phyloP scores from a whole-genome alignment of 495 filamentous ascomycete species.

The Penicillium macrosclerotiorum region DNA sequence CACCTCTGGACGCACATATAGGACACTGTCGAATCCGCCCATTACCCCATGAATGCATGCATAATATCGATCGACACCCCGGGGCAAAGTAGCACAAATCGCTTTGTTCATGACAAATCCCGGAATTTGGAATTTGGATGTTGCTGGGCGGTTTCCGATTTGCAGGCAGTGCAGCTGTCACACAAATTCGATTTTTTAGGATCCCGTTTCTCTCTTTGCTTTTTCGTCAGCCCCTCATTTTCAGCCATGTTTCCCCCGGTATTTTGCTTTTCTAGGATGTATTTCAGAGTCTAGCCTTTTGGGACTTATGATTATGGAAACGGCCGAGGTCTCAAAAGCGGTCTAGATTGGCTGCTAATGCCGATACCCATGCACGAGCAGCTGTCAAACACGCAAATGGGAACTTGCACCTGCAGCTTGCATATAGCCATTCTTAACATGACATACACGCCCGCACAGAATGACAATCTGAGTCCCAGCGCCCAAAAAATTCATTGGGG shows the following conservation, averaged over 20 bases:
- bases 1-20: too few relatives aligned
- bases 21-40: too few relatives aligned
- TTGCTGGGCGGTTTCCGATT: background rate
- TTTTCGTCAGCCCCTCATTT: background rate
- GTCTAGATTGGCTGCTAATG: slow-evolving; percentile 14
- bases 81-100: too few relatives aligned
- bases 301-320: too few relatives aligned
- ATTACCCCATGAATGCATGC: too few relatives aligned
- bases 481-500: too few relatives aligned
- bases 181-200: slow-evolving; percentile 11
- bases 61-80: too few relatives aligned
- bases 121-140: background rate
- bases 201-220: background rate
- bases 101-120: background rate
- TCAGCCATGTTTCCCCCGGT: background rate
- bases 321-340: slow-evolving; percentile 1
- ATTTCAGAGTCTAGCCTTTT: too few relatives aligned
- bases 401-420: slow-evolving; percentile 12
- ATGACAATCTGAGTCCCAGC: background rate
- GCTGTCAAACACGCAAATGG: slow-evolving; percentile 7
- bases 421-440: slow-evolving; percentile 3
- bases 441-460: background rate
- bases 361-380: slow-evolving; percentile 5
- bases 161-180: slow-evolving; percentile 16
- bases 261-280: background rate